phyloP scores from a whole-genome alignment of 352 stramenopile genomes.

The Halophytophthora batemanensis region DNA sequence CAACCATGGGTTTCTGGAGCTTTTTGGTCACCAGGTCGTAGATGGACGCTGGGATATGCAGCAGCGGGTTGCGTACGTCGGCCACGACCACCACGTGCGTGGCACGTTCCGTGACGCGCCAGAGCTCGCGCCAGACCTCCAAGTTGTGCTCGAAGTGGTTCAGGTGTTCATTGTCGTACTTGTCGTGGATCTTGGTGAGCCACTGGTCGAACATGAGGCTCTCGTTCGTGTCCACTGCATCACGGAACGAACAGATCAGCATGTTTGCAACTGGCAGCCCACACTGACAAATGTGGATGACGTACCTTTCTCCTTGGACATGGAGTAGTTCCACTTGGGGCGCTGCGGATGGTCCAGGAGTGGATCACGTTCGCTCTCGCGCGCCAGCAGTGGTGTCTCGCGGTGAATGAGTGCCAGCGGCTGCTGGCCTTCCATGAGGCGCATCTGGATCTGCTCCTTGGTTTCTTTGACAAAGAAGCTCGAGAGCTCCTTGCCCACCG shows the following conservation, averaged over 20 bases:
- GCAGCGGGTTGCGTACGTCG: constrained; percentile 75
- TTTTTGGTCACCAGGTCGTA: constrained; percentile 77
- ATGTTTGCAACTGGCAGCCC: background rate
- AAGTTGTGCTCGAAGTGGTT: constrained; percentile 88
- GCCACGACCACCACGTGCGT: constrained; percentile 78
- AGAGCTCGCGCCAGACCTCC: constrained; percentile 85
- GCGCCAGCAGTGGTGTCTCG: constrained; percentile 52
- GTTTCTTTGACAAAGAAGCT: constrained; percentile 87
- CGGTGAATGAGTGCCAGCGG: constrained; percentile 55
- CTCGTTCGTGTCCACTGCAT: constrained; percentile 72
- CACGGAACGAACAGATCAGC: constrained; percentile 1
- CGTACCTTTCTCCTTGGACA: constrained; percentile 81
- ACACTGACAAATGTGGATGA: background rate
- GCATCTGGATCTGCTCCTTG: constrained; percentile 84
- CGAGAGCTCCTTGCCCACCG: constrained; percentile 79
- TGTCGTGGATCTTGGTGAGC: constrained; percentile 83
- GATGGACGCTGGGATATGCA: constrained; percentile 79
- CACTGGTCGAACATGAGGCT: constrained; percentile 84
- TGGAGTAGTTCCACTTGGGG: constrained; percentile 71
- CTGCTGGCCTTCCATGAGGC: constrained; percentile 79
- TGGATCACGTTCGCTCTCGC: constrained; percentile 53
- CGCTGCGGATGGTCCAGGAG: constrained; percentile 73
- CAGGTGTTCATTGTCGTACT: constrained; percentile 77
- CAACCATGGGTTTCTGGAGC: constrained; percentile 71
- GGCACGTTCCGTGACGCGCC: constrained; percentile 79